Evolutionary conservation across 2,329 filamentous ascomycete genomes (phyloP).

Genomic region (Fusarium sublunatum): DNA sequence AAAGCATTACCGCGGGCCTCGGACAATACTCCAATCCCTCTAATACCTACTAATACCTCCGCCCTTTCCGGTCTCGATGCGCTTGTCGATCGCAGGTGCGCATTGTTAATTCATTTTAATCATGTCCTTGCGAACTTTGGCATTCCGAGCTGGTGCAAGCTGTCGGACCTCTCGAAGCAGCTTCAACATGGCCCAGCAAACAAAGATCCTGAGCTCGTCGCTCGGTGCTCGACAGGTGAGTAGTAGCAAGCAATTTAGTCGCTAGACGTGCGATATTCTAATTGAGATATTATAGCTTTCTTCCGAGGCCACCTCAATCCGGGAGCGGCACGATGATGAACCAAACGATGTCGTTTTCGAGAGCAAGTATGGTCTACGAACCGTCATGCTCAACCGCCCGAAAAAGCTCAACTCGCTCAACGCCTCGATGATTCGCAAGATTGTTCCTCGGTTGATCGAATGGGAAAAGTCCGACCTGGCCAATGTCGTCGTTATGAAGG

Average conservation of each 20-base stretch:
- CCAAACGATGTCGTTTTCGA: slow-evolving; percentile 93
- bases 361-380: slow-evolving; percentile 87
- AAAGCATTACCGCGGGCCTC: slow-evolving; percentile 50
- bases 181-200: slow-evolving; percentile 80
- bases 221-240: slow-evolving; percentile 55
- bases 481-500: slow-evolving; percentile 92
- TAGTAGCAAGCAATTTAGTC: neutral
- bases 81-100: slow-evolving; percentile 48
- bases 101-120: slow-evolving; percentile 54
- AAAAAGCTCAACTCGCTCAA: slow-evolving; percentile 92
- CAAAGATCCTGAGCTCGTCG: slow-evolving; percentile 74
- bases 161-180: slow-evolving; percentile 56
- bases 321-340: slow-evolving; percentile 75
- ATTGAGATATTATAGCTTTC: slow-evolving; percentile 49
- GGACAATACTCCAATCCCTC: slow-evolving; percentile 33
- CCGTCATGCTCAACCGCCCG: slow-evolving; percentile 93
- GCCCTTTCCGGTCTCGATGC: slow-evolving; percentile 50
- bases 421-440: slow-evolving; percentile 95
- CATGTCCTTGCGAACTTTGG: slow-evolving; percentile 69
- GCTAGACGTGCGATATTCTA: slow-evolving; percentile 2
- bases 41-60: slow-evolving; percentile 12
- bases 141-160: slow-evolving; percentile 63
- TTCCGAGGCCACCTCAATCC: slow-evolving; percentile 54
- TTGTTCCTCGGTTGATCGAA: slow-evolving; percentile 86
- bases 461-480: slow-evolving; percentile 96